Base-by-base conservation (phyloP, 2,329 filamentous ascomycete genomes). In the Colletotrichum orchidophilum region DNA sequence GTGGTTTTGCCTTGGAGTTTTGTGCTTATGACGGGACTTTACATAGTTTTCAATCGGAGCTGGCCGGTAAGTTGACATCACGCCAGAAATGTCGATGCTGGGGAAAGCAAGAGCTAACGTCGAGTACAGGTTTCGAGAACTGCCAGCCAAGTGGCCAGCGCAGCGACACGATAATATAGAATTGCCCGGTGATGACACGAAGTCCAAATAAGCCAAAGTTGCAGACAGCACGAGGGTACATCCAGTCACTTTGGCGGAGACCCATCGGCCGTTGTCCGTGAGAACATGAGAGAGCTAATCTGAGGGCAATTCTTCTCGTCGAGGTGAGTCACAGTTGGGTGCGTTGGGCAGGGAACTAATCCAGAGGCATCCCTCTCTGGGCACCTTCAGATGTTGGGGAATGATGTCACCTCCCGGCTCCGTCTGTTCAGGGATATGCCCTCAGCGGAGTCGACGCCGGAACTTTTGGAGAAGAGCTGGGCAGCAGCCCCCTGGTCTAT, bases 31-130 rank as follows among this genome's bases (percentile, higher is more conserved):
- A 68, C 60, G 31, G 59, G 52, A 72, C 63, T 54, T 4, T 71
- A 76, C 63, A 78, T 81, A 82, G 81, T 82, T 82, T 82, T 82
- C 81, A 82, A 82, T 81, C 81, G 74, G 81, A 82, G 80, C 77
- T 71, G 76, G 72, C 71, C 62, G 61, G 70, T 72, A 70, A 26
- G 70, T 46, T 15, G 1, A n/a, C 39, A n/a, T 6, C 2, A 31
- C 4, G 15, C 26, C 9, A 6, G 1, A 8, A 0, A 13, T 2
- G 9, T 18, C 27, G 27, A 24, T 3, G 2, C 18, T 21, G 2
- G 6, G 3, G 6, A 9, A 24, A 7, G 50, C 49, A 42, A 7
- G 49, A 24, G 21, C 68, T 63, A n/a, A 54, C 46, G 27, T 11
- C 29, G 15, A 21, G n/a, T 62, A 35, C 55, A 71, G 71, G 52